phyloP scores from a whole-genome alignment of 805 yeast genomes.

The Kluyveromyces lactis region DNA sequence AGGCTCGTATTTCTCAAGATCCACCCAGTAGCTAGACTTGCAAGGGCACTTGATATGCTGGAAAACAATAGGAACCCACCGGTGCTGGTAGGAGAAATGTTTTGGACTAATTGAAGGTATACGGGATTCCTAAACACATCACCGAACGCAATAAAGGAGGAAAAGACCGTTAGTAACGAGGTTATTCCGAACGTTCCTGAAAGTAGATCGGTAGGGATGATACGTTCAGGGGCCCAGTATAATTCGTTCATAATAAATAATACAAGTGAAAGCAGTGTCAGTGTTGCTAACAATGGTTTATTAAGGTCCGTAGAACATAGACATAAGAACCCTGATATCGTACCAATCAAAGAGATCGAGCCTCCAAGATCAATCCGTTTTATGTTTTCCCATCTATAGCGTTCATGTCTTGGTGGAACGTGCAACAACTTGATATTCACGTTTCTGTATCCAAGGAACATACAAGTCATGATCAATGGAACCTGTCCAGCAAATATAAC shows the following conservation, averaged over 20 bases:
- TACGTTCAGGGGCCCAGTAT: conserved; percentile 40
- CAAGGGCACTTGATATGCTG: conserved; percentile 43
- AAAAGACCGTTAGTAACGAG: conserved; percentile 40
- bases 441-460: conserved; percentile 30
- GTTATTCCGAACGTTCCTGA: conserved; percentile 48
- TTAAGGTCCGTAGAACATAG: conserved; percentile 43
- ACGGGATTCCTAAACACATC: conserved; percentile 52
- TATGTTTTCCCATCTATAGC: conserved; percentile 38
- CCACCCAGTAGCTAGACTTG: conserved; percentile 50
- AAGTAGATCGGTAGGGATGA: conserved; percentile 49
- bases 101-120: conserved; percentile 44
- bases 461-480: conserved; percentile 35
- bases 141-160: conserved; percentile 36
- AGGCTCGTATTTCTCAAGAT: conserved; percentile 29
- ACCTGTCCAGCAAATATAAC: conserved; percentile 43
- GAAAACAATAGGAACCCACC: conserved; percentile 51
- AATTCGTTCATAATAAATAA: conserved; percentile 29
- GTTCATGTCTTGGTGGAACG: conserved; percentile 41
- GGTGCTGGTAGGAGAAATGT: conserved; percentile 42
- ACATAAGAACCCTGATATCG: conserved; percentile 38
- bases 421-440: conserved; percentile 38
- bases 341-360: conserved; percentile 47
- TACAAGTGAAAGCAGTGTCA: conserved; percentile 26
- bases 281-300: conserved; percentile 30
- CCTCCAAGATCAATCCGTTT: conserved; percentile 64